Conservation (phyloP, 345 rosid genomes). For the Firmiana major region DNA sequence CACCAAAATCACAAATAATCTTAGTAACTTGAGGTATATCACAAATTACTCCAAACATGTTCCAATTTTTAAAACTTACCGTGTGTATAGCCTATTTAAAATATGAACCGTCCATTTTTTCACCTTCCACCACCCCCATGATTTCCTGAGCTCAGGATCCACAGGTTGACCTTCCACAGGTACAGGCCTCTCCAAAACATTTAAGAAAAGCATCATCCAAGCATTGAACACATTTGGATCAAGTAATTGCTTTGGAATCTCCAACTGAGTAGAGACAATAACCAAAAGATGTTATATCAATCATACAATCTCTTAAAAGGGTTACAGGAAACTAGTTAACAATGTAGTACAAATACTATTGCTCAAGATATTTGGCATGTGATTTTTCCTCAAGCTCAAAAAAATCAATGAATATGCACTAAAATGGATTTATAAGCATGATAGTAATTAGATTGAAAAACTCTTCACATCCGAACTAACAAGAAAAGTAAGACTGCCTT, state of each 20-base stretch:
- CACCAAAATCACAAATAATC: background rate
- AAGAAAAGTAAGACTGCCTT: background rate
- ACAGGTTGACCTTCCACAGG: conserved; percentile 88
- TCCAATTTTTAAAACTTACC: conserved; percentile 42
- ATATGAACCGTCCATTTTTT: conserved; percentile 99
- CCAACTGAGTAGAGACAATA: conserved; percentile 53
- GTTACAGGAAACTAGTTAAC: background rate
- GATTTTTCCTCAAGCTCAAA: background rate
- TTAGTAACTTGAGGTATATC: background rate
- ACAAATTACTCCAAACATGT: background rate
- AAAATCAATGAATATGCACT: too few relatives aligned
- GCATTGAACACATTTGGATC: conserved; percentile 79
- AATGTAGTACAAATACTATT: background rate
- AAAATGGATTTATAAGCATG: background rate
- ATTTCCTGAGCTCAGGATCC: conserved; percentile 85
- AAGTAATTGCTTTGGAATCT: conserved; percentile 81
- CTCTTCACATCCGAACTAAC: background rate
- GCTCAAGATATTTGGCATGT: background rate
- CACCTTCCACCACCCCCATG: conserved; percentile 99
- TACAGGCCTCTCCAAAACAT: conserved; percentile 83
- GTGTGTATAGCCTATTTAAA: conserved; percentile 82
- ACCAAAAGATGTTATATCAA: background rate
- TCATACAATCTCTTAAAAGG: background rate
- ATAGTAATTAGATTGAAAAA: background rate
- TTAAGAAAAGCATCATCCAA: conserved; percentile 95